Conservation (phyloP, 2,329 filamentous ascomycete genomes). For the Drechslerella coelobrocha region DNA sequence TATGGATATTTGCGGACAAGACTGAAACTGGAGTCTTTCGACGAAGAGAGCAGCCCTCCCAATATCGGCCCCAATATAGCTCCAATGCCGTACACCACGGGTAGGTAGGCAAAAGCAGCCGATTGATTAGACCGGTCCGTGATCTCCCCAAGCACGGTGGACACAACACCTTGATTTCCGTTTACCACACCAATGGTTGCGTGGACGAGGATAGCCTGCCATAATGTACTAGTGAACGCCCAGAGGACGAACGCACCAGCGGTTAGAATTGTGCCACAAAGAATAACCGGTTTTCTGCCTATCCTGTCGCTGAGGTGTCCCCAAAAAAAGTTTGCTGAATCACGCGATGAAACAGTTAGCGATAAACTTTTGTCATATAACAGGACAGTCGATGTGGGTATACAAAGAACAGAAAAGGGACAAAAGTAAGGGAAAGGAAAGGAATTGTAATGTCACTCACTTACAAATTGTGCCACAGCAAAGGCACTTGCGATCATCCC, state of each 20-base stretch:
- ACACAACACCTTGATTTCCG: slow-evolving; percentile 82
- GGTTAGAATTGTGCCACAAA: slow-evolving; percentile 82
- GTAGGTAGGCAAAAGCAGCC: slow-evolving; percentile 88
- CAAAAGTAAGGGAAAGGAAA: neutral
- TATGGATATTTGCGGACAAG: slow-evolving; percentile 72
- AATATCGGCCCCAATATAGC: slow-evolving; percentile 90
- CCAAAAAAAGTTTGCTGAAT: slow-evolving; percentile 79
- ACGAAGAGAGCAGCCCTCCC: slow-evolving; percentile 81
- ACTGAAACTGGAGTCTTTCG: slow-evolving; percentile 59
- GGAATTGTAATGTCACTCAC: slow-evolving; percentile 33
- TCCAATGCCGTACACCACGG: slow-evolving; percentile 93
- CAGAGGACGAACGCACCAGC: slow-evolving; percentile 82
- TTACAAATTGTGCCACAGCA: slow-evolving; percentile 87
- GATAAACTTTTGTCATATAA: neutral
- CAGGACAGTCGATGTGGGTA: neutral
- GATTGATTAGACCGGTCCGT: slow-evolving; percentile 96
- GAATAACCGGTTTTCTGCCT: slow-evolving; percentile 80
- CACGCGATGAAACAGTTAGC: slow-evolving; percentile 3
- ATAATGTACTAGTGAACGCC: slow-evolving; percentile 81
- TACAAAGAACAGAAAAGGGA: neutral
- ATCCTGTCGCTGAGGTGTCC: slow-evolving; percentile 80
- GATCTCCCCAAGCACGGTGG: slow-evolving; percentile 90
- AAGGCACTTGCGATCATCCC: slow-evolving; percentile 90
- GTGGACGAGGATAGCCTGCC: slow-evolving; percentile 85
- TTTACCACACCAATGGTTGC: slow-evolving; percentile 90